Percentiles rank a stretch among this genome's conserved stretches.
phyloP scores from a whole-genome alignment of 1,284 basidiomycete genomes.

The Fomitopsis palustris region DNA sequence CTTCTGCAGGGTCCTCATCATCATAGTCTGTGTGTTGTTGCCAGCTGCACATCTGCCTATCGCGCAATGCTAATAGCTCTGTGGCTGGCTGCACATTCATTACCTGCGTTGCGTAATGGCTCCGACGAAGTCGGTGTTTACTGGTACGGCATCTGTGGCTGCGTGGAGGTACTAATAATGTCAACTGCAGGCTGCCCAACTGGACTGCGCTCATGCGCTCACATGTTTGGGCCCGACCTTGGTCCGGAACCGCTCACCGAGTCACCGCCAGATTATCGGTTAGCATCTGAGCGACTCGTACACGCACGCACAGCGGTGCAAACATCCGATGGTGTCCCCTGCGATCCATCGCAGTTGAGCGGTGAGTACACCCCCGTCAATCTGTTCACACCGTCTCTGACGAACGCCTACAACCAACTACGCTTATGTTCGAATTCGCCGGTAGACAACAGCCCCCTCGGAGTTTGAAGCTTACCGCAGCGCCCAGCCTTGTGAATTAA shows the following conservation, averaged over 20 bases:
- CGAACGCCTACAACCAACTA: background rate
- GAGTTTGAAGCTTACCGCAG: slow-evolving; percentile 3
- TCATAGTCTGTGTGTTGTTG: slow-evolving; percentile 5
- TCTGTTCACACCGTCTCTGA: background rate
- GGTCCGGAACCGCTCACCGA: background rate
- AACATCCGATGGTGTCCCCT: background rate
- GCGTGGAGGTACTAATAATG: background rate
- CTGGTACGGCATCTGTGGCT: background rate
- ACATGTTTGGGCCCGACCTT: background rate
- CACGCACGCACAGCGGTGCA: background rate
- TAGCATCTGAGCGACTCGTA: background rate
- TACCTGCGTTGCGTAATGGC: background rate
- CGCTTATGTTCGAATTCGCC: background rate
- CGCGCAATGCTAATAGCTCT: background rate
- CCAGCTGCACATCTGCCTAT: background rate
- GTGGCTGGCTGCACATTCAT: background rate
- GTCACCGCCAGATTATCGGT: background rate
- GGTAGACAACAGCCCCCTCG: background rate
- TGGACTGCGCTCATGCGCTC: background rate
- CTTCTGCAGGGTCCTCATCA: background rate
- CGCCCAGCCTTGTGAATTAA: background rate
- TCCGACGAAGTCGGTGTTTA: background rate
- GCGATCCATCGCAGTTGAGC: background rate
- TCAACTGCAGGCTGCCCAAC: background rate
- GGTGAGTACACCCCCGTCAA: background rate